A percentile compares a stretch with the other conserved stretches of the same genome.
These are phyloP conservation scores for Ophiorrhiza pumila DNA, from an alignment of 257 asterid genomes.

Conservation along the genomic window DNA sequence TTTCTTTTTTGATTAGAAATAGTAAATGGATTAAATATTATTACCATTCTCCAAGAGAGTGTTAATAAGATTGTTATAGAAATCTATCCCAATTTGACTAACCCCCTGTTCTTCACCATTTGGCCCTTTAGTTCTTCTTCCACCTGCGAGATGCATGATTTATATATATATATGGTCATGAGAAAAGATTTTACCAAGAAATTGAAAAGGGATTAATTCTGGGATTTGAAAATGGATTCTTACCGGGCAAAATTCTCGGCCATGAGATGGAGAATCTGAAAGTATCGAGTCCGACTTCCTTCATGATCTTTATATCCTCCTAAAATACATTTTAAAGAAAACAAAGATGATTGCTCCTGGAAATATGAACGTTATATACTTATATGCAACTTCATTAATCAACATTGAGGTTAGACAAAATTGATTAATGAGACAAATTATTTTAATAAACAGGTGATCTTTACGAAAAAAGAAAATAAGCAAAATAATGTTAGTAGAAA, in stretches of 20 bases:
- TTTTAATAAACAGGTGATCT: too few species aligned
- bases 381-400: too few species aligned
- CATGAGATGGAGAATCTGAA: conserved; percentile 18
- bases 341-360: neutral
- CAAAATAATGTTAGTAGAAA: neutral
- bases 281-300: conserved; percentile 6
- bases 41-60: neutral
- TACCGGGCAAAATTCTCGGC: conserved; percentile 15
- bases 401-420: too few species aligned
- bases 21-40: too few species aligned
- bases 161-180: too few species aligned
- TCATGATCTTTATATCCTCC: conserved; percentile 12
- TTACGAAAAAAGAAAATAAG: too few species aligned
- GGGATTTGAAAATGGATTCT: neutral
- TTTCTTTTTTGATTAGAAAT: too few species aligned
- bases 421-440: too few species aligned
- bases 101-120: conserved; percentile 7
- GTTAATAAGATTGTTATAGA: neutral
- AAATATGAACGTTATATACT: too few species aligned
- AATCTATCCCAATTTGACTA: neutral
- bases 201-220: too few species aligned
- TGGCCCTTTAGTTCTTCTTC: neutral
- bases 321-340: neutral
- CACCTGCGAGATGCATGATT: neutral
- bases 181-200: neutral